Percentiles rank a stretch among this genome's conserved stretches.
These are phyloP conservation scores for Apiospora arundinis DNA, from an alignment of 2,329 filamentous ascomycete genomes.

Conservation along the genomic window DNA sequence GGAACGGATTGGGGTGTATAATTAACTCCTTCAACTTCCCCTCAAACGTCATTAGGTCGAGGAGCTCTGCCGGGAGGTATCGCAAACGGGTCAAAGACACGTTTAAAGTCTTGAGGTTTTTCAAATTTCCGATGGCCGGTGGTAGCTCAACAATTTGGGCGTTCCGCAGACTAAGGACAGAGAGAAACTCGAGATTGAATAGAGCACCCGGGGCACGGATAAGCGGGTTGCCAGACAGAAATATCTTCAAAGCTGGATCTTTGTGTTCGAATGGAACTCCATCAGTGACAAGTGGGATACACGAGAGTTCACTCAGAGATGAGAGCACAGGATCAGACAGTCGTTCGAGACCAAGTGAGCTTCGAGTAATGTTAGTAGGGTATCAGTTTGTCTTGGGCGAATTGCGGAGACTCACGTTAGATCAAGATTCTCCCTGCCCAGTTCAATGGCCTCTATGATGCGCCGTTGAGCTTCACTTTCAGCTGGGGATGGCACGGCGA, in stretches of 20 bases:
- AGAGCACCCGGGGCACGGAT: slow-evolving; percentile 62
- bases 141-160: slow-evolving; percentile 69
- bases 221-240: slow-evolving; percentile 65
- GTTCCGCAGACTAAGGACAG: slow-evolving; percentile 69
- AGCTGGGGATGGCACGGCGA: slow-evolving; percentile 41
- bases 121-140: slow-evolving; percentile 61
- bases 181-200: slow-evolving; percentile 67
- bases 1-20: slow-evolving; percentile 69
- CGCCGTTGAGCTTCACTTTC: slow-evolving; percentile 53
- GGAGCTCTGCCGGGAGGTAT: slow-evolving; percentile 67
- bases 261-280: slow-evolving; percentile 65
- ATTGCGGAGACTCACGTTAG: slow-evolving; percentile 57
- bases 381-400: background rate
- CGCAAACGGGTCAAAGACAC: slow-evolving; percentile 68
- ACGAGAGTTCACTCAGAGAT: slow-evolving; percentile 60
- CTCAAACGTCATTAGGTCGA: slow-evolving; percentile 57
- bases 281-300: slow-evolving; percentile 59
- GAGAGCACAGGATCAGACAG: slow-evolving; percentile 64
- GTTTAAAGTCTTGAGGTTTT: slow-evolving; percentile 67
- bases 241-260: slow-evolving; percentile 66
- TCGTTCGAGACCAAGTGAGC: slow-evolving; percentile 53
- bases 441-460: slow-evolving; percentile 62
- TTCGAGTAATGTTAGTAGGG: slow-evolving; percentile 28
- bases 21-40: slow-evolving; percentile 58
- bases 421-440: slow-evolving; percentile 65